These are phyloP conservation scores for Aspergillus chevalieri DNA, from an alignment of 2,329 filamentous ascomycete species.

Conservation along the genomic window DNA sequence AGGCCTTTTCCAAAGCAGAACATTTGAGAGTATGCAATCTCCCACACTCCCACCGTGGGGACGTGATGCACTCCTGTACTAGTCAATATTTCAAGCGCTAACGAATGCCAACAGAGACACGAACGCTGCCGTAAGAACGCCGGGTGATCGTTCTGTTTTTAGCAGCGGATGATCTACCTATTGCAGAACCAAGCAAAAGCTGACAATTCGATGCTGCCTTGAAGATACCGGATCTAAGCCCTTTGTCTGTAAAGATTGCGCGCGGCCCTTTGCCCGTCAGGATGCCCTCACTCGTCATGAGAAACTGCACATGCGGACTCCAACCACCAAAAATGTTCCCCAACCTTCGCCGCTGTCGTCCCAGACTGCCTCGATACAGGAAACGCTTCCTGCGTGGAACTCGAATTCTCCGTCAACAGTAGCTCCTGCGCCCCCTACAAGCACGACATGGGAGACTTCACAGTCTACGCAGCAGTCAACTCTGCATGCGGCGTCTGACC, in stretches of 20 bases:
- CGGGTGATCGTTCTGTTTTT: constrained; percentile 1
- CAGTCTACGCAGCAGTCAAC: constrained; percentile 13
- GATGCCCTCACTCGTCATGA: constrained; percentile 42
- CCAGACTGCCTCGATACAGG: constrained; percentile 14
- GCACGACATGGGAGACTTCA: constrained; percentile 20
- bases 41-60: constrained; percentile 10
- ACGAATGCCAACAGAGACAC: constrained; percentile 30
- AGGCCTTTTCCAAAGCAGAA: constrained; percentile 38
- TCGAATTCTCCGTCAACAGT: constrained; percentile 15
- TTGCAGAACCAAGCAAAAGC: constrained; percentile 5
- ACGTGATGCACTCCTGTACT: constrained; percentile 1
- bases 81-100: constrained; percentile 3
- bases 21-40: constrained; percentile 30
- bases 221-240: constrained; percentile 39
- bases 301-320: constrained; percentile 33
- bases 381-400: constrained; percentile 19
- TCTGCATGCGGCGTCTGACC: constrained; percentile 22
- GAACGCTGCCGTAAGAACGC: constrained; percentile 36
- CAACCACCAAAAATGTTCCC: constrained; percentile 15
- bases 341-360: constrained; percentile 7
- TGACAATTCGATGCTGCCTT: constrained; percentile 11
- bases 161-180: not conserved
- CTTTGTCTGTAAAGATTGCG: constrained; percentile 37
- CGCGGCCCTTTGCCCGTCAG: constrained; percentile 38
- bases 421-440: constrained; percentile 13